A percentile compares a stretch with the other conserved stretches of the same genome.
phyloP scores from a whole-genome alignment of 1,284 basidiomycete species.

The Apiotrichum gracile region DNA sequence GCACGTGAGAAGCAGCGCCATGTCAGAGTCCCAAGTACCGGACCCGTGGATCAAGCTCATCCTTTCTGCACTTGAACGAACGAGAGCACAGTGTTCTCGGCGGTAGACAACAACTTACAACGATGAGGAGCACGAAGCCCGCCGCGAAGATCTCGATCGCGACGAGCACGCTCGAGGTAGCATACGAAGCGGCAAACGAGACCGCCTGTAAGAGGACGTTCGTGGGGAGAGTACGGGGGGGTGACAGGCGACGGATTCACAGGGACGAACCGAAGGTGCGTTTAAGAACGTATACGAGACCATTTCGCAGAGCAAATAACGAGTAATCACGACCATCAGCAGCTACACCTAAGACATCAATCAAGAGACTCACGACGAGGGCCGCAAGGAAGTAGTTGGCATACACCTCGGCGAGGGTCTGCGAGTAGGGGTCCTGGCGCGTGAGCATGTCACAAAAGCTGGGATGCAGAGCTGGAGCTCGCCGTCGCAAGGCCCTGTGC shows the following conservation, averaged over 20 bases:
- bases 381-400: slow-evolving; percentile 31
- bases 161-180: slow-evolving; percentile 28
- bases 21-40: neutral
- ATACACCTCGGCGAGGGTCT: slow-evolving; percentile 28
- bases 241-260: too few relatives aligned
- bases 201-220: slow-evolving; percentile 16
- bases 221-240: too few relatives aligned
- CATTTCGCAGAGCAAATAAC: neutral
- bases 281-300: too few relatives aligned
- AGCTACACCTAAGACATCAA: neutral
- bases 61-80: too few relatives aligned
- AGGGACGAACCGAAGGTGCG: too few relatives aligned
- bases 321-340: neutral
- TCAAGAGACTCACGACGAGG: slow-evolving; percentile 27
- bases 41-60: too few relatives aligned
- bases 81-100: too few relatives aligned
- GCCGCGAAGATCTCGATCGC: slow-evolving; percentile 33
- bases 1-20: neutral
- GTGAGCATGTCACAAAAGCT: neutral
- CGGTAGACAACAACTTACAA: slow-evolving; percentile 18
- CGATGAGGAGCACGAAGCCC: slow-evolving; percentile 27
- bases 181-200: slow-evolving; percentile 30
- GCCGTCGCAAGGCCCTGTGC: too few relatives aligned
- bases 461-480: too few relatives aligned
- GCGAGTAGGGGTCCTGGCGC: slow-evolving; percentile 35